Evolutionary conservation across 176 grass and related monocot genomes (phyloP).

Genomic region (Metroxylon sagu): DNA sequence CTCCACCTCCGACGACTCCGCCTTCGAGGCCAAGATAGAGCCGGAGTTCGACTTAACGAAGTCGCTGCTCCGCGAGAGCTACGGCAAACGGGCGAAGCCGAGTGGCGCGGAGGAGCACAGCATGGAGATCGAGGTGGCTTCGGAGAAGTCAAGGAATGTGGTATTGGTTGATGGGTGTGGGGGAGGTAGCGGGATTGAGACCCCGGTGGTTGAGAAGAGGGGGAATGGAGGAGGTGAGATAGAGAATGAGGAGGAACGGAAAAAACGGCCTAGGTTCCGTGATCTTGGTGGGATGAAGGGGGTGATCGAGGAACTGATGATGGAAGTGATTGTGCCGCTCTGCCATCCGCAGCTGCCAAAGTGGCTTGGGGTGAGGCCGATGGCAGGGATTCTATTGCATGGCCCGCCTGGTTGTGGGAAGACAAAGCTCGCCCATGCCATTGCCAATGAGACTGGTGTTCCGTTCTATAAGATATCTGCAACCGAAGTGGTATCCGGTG

Average conservation of each 20-base stretch:
- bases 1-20: constrained; percentile 37
- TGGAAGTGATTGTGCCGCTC: constrained; percentile 81
- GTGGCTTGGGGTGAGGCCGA: constrained; percentile 61
- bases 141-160: constrained; percentile 40
- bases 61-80: constrained; percentile 39
- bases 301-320: constrained; percentile 67
- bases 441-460: constrained; percentile 75
- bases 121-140: constrained; percentile 57
- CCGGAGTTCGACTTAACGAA: constrained; percentile 59
- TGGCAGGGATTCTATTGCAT: constrained; percentile 66
- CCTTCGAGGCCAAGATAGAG: constrained; percentile 8
- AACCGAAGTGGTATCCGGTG: constrained; percentile 71
- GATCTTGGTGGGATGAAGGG: constrained; percentile 67
- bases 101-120: not conserved
- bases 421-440: constrained; percentile 79
- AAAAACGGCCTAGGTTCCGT: constrained; percentile 39
- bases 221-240: constrained; percentile 8
- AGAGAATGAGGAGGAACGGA: constrained; percentile 1
- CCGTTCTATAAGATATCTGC: constrained; percentile 95
- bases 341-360: constrained; percentile 66
- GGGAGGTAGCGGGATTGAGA: constrained; percentile 22
- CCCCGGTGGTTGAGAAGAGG: constrained; percentile 14
- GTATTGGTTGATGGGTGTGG: constrained; percentile 8
- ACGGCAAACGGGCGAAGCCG: constrained; percentile 31
- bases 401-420: constrained; percentile 84